Base-by-base conservation (phyloP, 176 grass and related monocot genomes). In the Phyllostachys edulis region DNA sequence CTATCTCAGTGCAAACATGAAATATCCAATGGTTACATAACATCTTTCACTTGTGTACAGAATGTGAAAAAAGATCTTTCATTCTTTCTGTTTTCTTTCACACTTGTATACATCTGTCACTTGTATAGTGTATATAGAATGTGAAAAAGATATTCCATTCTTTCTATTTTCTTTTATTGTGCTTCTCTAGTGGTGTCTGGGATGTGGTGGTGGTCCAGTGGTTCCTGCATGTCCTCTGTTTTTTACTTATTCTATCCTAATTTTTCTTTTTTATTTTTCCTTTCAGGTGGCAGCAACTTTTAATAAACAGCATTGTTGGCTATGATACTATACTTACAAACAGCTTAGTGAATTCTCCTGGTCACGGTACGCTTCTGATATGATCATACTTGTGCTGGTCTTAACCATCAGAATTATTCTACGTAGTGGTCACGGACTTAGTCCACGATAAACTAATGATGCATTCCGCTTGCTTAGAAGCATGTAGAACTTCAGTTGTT, bases 301-400 rank as follows among this genome's bases (percentile, higher is more conserved):
- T 99, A 76, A 96, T 99, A 87, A 99, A 99, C 87, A 89, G 80
- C 75, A 86, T 99, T 83, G 96, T 99, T 90, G 96, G 96, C 26
- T 96, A 99, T 88, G 96, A 99, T 87, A 99, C 96, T 71, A 99
- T 99, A 84, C 93, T 99, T 84, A 95, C 88, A 69, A 99, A 99
- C 80, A 99, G 93, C 82, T 92, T 99, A 77, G 83, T 96, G 77
- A 99, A 85, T 80, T 96, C 88, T 79, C 96, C 96, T 82, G 93
- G 93, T 62, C 91, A 99, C 56, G 96, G 96, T 99, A 85, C 1
- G 42, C 71, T 75, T 86, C 45, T 90, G 38, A 66, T 62, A 52
- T 63, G 27, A 45, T 80, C 47, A 11, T 87, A 66, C 85, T 47
- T 69, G 34, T 75, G 37, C 44, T 18, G 61, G 38, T 5, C 4